Evolutionary conservation across 495 filamentous ascomycete genomes (phyloP).

Genomic region (Rhizodiscina lignyota): DNA sequence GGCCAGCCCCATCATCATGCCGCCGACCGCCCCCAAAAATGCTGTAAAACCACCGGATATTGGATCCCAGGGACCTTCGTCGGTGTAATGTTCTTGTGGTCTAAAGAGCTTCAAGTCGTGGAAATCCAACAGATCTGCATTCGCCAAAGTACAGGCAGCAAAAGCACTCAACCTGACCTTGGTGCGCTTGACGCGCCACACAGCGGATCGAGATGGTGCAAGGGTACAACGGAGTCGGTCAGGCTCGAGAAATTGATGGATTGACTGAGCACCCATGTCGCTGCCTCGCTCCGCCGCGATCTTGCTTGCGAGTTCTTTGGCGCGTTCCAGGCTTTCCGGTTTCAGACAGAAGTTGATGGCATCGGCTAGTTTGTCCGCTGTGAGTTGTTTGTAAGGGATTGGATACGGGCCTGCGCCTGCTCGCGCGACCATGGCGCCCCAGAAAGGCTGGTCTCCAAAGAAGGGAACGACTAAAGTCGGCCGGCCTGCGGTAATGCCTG

Average conservation of each 20-base stretch:
- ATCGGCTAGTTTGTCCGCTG: conserved; percentile 39
- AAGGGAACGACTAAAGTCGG: conserved; percentile 70
- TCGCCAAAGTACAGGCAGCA: conserved; percentile 43
- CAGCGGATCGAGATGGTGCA: conserved; percentile 45
- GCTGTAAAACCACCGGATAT: conserved; percentile 37
- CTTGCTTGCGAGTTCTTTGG: conserved; percentile 37
- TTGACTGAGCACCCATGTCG: conserved; percentile 45
- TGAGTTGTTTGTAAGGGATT: conserved; percentile 53
- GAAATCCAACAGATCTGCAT: conserved; percentile 42
- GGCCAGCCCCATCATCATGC: conserved; percentile 63
- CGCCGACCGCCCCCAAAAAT: conserved; percentile 57
- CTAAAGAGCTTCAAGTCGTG: conserved; percentile 40
- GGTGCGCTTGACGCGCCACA: conserved; percentile 52
- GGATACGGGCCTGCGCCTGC: conserved; percentile 58
- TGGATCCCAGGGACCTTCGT: background rate
- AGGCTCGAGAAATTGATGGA: conserved; percentile 49
- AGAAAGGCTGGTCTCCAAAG: conserved; percentile 59
- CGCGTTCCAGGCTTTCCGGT: conserved; percentile 36
- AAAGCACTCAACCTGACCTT: conserved; percentile 48
- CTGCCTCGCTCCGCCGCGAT: conserved; percentile 51
- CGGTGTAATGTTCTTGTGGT: conserved; percentile 19
- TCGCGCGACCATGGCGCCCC: conserved; percentile 58
- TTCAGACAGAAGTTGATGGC: conserved; percentile 42
- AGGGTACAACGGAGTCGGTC: conserved; percentile 46
- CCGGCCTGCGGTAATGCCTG: conserved; percentile 47